Evolutionary conservation across 805 yeast genomes (phyloP), one percentile per base, ranked within the genome.

Genomic region (Saccharomycopsis javanensis): DNA sequence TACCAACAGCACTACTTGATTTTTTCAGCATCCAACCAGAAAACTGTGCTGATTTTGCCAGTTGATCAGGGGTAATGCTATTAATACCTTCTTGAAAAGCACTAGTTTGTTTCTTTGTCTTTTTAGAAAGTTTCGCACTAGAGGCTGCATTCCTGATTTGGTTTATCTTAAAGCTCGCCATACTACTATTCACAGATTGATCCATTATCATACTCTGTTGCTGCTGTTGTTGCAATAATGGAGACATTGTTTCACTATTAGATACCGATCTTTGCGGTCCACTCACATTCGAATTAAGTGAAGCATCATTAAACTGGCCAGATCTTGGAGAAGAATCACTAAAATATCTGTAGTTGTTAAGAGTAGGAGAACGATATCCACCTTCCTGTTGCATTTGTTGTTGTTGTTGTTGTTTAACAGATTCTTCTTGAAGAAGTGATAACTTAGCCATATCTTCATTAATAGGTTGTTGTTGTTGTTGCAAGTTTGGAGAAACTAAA

Each of bases 1-100:
- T 81, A n/a, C 91, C 88, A 65, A 86, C 81, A 3, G 95, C 80
- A 58, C 85, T 78, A 58, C 85, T 87, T 25, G 96, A 96, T 62
- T 87, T 83, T 70, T 94, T 94, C 55, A 90, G 82, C 96, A 94
- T 88, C 96, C 97, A 94, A 1, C 99, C 99, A 53, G 88, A 82
- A 64, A 76, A 81, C 56, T 78, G 86, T 0, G 97, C 88, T 5
- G 85, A 73, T 63, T 81, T 81, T 52, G 86, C 80, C 0, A 98
- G 85, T 50, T 88, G 86, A 60, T 80, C 82, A 0, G 97, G 96
- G 0, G 86, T 77, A 15, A 88, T 77, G 18, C 72, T 75, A 63
- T 89, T 77, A 48, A 94, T 86, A 5, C 99, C 99, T 71, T 94
- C 99, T 66, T 80, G 82, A 67, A 86, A 86, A 0, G 94, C 94